A percentile compares a stretch with the other conserved stretches of the same genome.
Conservation (phyloP, 2,329 filamentous ascomycete species). For the Curvularia sp. region DNA sequence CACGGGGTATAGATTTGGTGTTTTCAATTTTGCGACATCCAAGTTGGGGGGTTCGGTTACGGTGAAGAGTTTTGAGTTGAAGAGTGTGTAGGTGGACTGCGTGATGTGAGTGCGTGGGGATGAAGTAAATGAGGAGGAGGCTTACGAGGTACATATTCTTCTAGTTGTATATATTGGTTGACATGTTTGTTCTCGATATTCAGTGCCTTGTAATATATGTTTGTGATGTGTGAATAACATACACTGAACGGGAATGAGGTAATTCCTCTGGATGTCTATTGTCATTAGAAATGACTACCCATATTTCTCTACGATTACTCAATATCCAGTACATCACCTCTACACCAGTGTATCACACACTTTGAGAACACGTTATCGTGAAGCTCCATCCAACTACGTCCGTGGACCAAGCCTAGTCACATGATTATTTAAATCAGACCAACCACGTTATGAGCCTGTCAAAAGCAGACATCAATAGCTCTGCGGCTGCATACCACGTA, state of each 20-base stretch:
- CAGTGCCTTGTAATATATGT: too few relatives aligned
- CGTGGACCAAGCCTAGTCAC: too few relatives aligned
- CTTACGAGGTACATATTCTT: neutral
- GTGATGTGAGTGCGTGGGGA: neutral
- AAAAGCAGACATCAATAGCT: neutral
- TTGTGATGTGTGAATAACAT: neutral
- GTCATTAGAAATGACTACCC: too few relatives aligned
- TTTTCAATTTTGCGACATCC: conserved; percentile 50
- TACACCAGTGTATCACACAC: too few relatives aligned
- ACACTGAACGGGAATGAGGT: neutral
- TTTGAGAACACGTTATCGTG: too few relatives aligned
- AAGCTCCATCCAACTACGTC: too few relatives aligned
- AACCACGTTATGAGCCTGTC: too few relatives aligned
- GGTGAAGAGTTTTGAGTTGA: conserved; percentile 31
- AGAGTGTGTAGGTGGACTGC: conserved; percentile 7
- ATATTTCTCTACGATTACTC: too few relatives aligned
- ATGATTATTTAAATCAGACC: too few relatives aligned
- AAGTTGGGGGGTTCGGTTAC: conserved; percentile 42
- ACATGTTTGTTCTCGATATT: neutral
- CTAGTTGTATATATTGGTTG: neutral
- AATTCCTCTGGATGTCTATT: too few relatives aligned
- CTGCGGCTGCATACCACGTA: neutral
- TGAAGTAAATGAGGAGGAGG: too few relatives aligned
- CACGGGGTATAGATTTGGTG: conserved; percentile 50
- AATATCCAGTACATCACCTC: too few relatives aligned